These are phyloP conservation scores for Castanea sativa DNA, from an alignment of 306 rosid species.

Conservation along the genomic window DNA sequence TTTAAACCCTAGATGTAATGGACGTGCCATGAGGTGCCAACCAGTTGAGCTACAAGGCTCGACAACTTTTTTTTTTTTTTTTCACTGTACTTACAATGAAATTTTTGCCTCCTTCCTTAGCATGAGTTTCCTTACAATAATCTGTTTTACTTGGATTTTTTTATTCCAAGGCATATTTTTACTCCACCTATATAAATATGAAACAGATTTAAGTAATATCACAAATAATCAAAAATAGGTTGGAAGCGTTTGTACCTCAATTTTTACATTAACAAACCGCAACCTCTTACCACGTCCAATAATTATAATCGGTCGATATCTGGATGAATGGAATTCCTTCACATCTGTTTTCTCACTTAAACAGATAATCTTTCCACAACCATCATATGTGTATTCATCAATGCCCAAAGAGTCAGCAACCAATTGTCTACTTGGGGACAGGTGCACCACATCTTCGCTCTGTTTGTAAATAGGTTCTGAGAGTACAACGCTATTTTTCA, in stretches of 20 bases:
- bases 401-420: conserved; percentile 71
- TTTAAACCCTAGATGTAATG: too few species aligned
- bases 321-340: conserved; percentile 47
- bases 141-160: neutral
- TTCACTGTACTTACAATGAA: neutral
- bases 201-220: neutral
- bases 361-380: conserved; percentile 80
- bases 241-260: conserved; percentile 65
- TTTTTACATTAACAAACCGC: conserved; percentile 84
- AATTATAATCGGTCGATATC: conserved; percentile 73
- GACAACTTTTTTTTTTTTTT: neutral
- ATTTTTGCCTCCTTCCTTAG: neutral
- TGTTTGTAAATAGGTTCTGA: conserved; percentile 68
- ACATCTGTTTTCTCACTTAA: conserved; percentile 65
- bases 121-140: neutral
- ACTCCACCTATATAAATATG: neutral
- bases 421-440: conserved; percentile 78
- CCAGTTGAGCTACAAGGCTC: too few species aligned
- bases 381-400: conserved; percentile 85
- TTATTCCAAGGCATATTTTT: neutral
- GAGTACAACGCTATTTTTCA: conserved; percentile 58
- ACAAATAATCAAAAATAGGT: conserved; percentile 3
- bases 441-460: conserved; percentile 73
- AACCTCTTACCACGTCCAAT: conserved; percentile 83
- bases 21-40: too few species aligned